A percentile compares a stretch with the other conserved stretches of the same genome.
phyloP scores from a whole-genome alignment of 2,329 filamentous ascomycete genomes.

The Aspergillus sp. region DNA sequence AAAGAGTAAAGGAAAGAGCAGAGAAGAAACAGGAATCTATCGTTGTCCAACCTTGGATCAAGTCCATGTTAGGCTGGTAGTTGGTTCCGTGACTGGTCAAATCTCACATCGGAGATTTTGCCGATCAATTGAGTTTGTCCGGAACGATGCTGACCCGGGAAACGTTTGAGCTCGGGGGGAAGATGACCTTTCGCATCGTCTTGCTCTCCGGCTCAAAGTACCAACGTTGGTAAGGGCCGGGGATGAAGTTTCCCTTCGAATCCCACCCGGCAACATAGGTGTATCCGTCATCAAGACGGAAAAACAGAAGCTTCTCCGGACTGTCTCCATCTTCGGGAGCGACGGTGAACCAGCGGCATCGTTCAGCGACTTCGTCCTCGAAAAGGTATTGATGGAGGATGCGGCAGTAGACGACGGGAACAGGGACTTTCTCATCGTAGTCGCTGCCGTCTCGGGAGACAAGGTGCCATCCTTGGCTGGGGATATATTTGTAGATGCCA shows the following conservation, averaged over 20 bases:
- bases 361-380: constrained; percentile 47
- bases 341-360: constrained; percentile 46
- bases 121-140: constrained; percentile 24
- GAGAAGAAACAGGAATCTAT: neutral
- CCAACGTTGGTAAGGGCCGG: constrained; percentile 52
- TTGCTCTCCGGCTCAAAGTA: constrained; percentile 42
- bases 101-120: neutral
- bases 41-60: neutral
- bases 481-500: constrained; percentile 51
- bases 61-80: constrained; percentile 2
- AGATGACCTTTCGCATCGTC: constrained; percentile 34
- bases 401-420: constrained; percentile 48
- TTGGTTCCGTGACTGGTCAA: neutral
- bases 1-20: neutral
- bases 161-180: constrained; percentile 36
- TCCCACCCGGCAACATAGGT: constrained; percentile 54
- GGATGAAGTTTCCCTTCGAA: constrained; percentile 49
- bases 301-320: constrained; percentile 45
- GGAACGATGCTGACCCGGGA: constrained; percentile 37
- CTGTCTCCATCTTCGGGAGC: constrained; percentile 38
- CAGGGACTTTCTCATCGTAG: constrained; percentile 33
- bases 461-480: constrained; percentile 52
- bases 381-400: constrained; percentile 52
- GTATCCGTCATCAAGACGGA: constrained; percentile 49
- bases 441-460: constrained; percentile 40